These are phyloP conservation scores for Leccinellum albellum DNA, from an alignment of 768 basidiomycete genomes.

Conservation along the genomic window DNA sequence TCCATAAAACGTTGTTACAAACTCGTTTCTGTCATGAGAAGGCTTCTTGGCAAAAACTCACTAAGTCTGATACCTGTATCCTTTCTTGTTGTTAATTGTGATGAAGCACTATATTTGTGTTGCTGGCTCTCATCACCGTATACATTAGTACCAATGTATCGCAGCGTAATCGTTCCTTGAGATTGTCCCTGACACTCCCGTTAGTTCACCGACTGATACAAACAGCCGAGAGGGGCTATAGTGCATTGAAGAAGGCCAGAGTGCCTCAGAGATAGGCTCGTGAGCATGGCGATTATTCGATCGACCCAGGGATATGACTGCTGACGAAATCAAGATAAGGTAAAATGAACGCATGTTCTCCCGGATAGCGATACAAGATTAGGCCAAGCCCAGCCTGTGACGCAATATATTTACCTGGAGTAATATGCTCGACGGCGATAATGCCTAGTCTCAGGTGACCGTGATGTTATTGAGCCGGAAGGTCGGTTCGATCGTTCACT, in stretches of 20 bases:
- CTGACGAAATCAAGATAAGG: not conserved
- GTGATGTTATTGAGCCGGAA: slow-evolving; percentile 15
- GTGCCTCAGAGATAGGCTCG: not conserved
- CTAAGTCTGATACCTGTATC: slow-evolving; percentile 19
- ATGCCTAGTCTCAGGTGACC: slow-evolving; percentile 10
- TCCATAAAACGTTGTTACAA: slow-evolving; percentile 8
- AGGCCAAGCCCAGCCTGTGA: slow-evolving; percentile 18
- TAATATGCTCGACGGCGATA: slow-evolving; percentile 17
- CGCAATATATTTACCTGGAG: slow-evolving; percentile 24
- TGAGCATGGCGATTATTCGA: not conserved
- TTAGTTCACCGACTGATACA: not conserved
- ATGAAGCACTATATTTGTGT: slow-evolving; percentile 30
- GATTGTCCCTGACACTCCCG: slow-evolving; percentile 20
- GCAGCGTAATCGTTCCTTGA: slow-evolving; percentile 21
- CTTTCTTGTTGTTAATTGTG: slow-evolving; percentile 31
- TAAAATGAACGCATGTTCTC: slow-evolving; percentile 1
- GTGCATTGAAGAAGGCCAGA: not conserved
- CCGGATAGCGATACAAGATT: too few species aligned
- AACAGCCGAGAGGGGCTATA: not conserved
- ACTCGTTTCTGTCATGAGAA: not conserved
- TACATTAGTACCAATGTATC: slow-evolving; percentile 12
- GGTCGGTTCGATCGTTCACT: slow-evolving; percentile 22
- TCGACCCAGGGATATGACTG: slow-evolving; percentile 2
- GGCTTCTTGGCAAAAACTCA: slow-evolving; percentile 7
- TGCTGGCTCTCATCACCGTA: slow-evolving; percentile 19